A percentile compares a stretch with the other conserved stretches of the same genome.
These are phyloP conservation scores for Xanthoceras sorbifolium DNA, from an alignment of 345 rosid species.

Conservation along the genomic window DNA sequence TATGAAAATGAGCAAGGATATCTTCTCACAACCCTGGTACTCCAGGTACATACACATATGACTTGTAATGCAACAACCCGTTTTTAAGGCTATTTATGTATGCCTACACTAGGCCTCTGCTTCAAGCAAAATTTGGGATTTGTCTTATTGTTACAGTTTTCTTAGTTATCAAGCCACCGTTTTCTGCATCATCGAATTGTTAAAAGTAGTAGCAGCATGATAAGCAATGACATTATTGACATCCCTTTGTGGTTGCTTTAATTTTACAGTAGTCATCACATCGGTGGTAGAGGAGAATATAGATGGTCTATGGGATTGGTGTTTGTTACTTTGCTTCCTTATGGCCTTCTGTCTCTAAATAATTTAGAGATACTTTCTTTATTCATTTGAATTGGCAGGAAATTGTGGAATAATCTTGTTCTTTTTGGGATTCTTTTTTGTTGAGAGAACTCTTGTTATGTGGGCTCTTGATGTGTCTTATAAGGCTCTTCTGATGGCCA, in stretches of 20 bases:
- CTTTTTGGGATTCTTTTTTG: not conserved
- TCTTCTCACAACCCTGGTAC: no score
- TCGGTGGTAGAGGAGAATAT: not conserved
- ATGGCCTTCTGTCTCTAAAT: not conserved
- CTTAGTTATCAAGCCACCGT: not conserved
- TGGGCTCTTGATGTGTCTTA: not conserved
- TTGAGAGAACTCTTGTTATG: not conserved
- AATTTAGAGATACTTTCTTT: not conserved
- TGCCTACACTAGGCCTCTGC: not conserved
- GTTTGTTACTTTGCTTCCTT: not conserved
- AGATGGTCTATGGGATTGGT: no score
- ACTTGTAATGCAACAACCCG: no score
- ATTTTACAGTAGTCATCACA: not conserved
- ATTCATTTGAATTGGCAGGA: not conserved
- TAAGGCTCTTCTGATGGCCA: not conserved
- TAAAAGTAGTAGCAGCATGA: slow-evolving; percentile 6
- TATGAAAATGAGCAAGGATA: no score
- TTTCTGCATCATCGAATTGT: not conserved
- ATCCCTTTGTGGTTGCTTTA: not conserved
- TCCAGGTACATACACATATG: no score
- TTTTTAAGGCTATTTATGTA: no score
- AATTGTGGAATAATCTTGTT: not conserved
- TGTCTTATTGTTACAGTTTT: not conserved
- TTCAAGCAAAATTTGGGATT: not conserved
- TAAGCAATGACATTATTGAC: not conserved